Evolutionary conservation across 83 land plant genomes (phyloP).

Genomic region (Diphasiastrum complanatum): DNA sequence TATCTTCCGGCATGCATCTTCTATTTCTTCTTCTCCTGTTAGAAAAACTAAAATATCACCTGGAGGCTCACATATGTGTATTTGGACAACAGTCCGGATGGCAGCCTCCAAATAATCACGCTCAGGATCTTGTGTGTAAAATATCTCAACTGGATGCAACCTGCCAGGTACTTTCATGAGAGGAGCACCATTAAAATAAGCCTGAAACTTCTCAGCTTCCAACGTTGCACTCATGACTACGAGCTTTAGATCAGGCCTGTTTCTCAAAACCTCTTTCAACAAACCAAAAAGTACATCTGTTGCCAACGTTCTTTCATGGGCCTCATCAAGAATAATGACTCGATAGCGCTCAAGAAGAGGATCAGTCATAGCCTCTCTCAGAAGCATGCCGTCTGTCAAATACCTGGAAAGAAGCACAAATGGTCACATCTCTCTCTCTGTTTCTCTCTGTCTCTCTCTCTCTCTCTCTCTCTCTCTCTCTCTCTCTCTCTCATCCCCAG

Average conservation of each 20-base stretch:
- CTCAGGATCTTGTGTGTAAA: constrained; percentile 88
- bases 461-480: too few species aligned
- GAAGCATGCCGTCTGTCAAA: constrained; percentile 92
- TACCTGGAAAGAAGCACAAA: constrained; percentile 37
- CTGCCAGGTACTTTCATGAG: constrained; percentile 98
- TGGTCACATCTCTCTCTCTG: too few species aligned
- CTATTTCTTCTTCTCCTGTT: constrained; percentile 94
- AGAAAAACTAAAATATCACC: constrained; percentile 93
- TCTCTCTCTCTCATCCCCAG: too few species aligned
- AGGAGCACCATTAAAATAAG: constrained; percentile 81
- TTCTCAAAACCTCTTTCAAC: constrained; percentile 77
- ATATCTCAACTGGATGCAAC: constrained; percentile 90
- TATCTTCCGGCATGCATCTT: constrained; percentile 92
- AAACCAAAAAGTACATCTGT: constrained; percentile 96
- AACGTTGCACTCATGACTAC: constrained; percentile 98
- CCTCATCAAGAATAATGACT: constrained; percentile 91
- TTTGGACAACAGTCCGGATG: constrained; percentile 84
- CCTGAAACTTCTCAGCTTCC: constrained; percentile 93
- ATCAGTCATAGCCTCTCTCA: constrained; percentile 84
- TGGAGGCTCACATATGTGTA: constrained; percentile 73
- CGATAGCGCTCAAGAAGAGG: constrained; percentile 67
- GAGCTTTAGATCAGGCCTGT: constrained; percentile 75
- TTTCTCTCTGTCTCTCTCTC: too few species aligned
- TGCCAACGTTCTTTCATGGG: constrained; percentile 86
- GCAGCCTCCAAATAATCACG: constrained; percentile 93